Conservation (phyloP, 2,329 filamentous ascomycete genomes). For the Clarireedia monteithiana region DNA sequence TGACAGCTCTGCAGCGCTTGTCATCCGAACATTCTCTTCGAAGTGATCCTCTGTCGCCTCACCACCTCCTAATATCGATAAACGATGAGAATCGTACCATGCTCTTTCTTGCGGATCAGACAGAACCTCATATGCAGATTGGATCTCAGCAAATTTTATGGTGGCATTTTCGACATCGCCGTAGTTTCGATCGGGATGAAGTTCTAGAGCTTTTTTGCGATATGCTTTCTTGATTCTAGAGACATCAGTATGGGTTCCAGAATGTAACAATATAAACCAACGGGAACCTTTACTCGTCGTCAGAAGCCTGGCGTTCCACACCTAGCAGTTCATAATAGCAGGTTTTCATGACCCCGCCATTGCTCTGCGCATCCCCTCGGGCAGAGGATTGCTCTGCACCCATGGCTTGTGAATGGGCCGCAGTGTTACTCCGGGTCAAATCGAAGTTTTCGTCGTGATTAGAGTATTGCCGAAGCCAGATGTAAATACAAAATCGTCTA, state of each 20-base stretch:
- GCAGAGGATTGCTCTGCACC: slow-evolving; percentile 22
- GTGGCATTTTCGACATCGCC: slow-evolving; percentile 80
- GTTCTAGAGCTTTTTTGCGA: slow-evolving; percentile 78
- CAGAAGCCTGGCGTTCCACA: slow-evolving; percentile 63
- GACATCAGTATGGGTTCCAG: slow-evolving; percentile 9
- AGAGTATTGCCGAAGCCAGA: no score
- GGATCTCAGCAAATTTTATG: slow-evolving; percentile 79
- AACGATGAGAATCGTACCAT: slow-evolving; percentile 95
- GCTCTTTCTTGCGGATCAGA: slow-evolving; percentile 91
- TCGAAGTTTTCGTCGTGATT: no score
- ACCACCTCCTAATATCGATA: slow-evolving; percentile 60
- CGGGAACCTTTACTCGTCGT: slow-evolving; percentile 60
- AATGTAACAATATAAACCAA: neutral
- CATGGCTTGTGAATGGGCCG: slow-evolving; percentile 9
- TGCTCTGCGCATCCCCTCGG: slow-evolving; percentile 1
- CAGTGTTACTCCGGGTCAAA: neutral
- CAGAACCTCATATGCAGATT: slow-evolving; percentile 90
- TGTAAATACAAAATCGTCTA: neutral
- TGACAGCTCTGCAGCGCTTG: slow-evolving; percentile 72
- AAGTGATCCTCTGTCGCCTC: slow-evolving; percentile 40
- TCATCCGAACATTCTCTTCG: slow-evolving; percentile 65
- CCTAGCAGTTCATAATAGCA: slow-evolving; percentile 83
- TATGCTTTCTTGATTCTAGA: slow-evolving; percentile 87
- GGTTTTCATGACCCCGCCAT: slow-evolving; percentile 41
- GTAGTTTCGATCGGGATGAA: slow-evolving; percentile 92